Evolutionary conservation across 495 filamentous ascomycete species (phyloP).

Genomic region (Pseudomonodictys pantanalensis): DNA sequence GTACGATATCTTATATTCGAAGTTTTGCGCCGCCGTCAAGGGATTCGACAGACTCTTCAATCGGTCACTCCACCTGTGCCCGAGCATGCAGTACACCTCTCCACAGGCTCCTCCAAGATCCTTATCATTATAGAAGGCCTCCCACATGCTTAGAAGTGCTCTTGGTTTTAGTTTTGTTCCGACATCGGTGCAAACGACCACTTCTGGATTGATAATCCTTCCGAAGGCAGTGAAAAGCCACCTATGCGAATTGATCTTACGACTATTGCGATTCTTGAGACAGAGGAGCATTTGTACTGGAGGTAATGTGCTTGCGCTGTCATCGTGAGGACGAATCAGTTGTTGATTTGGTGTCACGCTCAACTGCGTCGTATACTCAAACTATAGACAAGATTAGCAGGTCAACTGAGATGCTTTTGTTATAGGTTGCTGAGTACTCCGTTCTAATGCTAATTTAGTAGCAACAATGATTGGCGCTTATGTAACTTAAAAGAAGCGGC

Average conservation of each 20-base stretch:
- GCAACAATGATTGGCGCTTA: too few species aligned
- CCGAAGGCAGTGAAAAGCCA: conserved; percentile 60
- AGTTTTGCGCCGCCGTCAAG: not conserved
- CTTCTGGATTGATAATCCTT: conserved; percentile 90
- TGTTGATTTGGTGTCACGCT: conserved; percentile 95
- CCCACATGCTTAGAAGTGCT: conserved; percentile 89
- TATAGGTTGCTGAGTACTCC: too few species aligned
- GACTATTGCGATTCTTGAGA: not conserved
- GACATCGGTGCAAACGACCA: conserved; percentile 92
- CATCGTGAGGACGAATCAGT: conserved; percentile 86
- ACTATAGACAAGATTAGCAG: too few species aligned
- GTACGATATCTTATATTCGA: not conserved
- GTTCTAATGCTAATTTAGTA: not conserved
- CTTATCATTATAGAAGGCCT: conserved; percentile 98
- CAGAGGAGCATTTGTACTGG: not conserved
- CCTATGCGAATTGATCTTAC: not conserved
- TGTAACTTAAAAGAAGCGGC: too few species aligned
- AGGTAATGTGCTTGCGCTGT: conserved; percentile 62
- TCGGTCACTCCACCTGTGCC: conserved; percentile 42
- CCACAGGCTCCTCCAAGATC: conserved; percentile 96
- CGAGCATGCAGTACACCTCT: conserved; percentile 98
- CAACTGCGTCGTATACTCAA: conserved; percentile 97
- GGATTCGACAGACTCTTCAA: not conserved
- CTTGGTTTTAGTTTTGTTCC: conserved; percentile 91
- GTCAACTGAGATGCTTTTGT: too few species aligned